phyloP scores from a whole-genome alignment of 2,329 filamentous ascomycete genomes.

The Aspergillus sp. region DNA sequence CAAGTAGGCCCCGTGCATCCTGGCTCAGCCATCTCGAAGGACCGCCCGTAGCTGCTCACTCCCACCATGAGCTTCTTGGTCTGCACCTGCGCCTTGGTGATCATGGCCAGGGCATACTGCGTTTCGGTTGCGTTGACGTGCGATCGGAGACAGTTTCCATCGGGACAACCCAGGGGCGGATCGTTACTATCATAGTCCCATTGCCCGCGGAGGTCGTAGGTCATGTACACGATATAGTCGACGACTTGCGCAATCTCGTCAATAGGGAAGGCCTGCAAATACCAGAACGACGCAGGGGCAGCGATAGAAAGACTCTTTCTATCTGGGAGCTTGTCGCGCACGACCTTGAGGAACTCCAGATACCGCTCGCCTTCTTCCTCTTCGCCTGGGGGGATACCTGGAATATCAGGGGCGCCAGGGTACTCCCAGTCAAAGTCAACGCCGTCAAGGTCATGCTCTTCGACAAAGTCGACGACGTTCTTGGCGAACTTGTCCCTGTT shows the following conservation, averaged over 20 bases:
- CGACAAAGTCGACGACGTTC: constrained; percentile 32
- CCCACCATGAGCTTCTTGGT: neutral
- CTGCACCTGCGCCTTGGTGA: neutral
- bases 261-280: constrained; percentile 32
- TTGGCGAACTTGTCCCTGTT: constrained; percentile 39
- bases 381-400: constrained; percentile 33
- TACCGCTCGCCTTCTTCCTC: constrained; percentile 33
- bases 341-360: constrained; percentile 26
- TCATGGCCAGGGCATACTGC: constrained; percentile 30
- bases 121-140: constrained; percentile 41
- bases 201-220: constrained; percentile 3
- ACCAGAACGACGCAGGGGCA: constrained; percentile 34
- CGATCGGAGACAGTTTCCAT: neutral
- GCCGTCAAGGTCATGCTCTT: constrained; percentile 12
- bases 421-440: constrained; percentile 16
- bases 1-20: neutral
- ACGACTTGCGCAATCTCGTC: constrained; percentile 25
- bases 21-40: neutral
- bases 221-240: constrained; percentile 40
- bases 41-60: neutral
- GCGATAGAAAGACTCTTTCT: constrained; percentile 28
- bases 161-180: neutral
- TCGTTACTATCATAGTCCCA: neutral
- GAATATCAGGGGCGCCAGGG: constrained; percentile 32
- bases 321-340: constrained; percentile 17